Evolutionary conservation across 1,284 basidiomycete genomes (phyloP).

Genomic region (Tilletia walkeri): DNA sequence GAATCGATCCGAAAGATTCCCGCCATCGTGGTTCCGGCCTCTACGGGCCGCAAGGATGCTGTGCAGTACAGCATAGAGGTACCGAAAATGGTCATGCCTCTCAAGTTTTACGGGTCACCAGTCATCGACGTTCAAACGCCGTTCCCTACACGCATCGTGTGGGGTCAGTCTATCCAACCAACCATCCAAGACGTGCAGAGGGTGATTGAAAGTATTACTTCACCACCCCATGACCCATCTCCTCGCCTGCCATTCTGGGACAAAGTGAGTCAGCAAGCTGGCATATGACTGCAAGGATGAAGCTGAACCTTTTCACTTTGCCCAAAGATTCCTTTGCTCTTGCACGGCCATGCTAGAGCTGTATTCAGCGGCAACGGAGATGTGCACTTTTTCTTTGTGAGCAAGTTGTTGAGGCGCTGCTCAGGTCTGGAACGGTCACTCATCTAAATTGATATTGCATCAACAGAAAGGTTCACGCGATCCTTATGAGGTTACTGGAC

Average conservation of each 20-base stretch:
- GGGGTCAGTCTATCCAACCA: constrained; percentile 86
- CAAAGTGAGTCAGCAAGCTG: constrained; percentile 62
- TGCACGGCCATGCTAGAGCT: constrained; percentile 61
- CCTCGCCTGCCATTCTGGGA: constrained; percentile 92
- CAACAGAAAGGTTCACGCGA: constrained; percentile 69
- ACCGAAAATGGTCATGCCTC: constrained; percentile 91
- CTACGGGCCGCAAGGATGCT: constrained; percentile 59
- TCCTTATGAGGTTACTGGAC: constrained; percentile 72
- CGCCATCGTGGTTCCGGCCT: constrained; percentile 46
- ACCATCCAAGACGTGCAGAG: constrained; percentile 83
- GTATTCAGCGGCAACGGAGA: constrained; percentile 67
- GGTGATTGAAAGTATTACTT: constrained; percentile 77
- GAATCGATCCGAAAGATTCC: constrained; percentile 58
- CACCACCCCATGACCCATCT: constrained; percentile 79
- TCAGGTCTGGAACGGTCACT: too few species aligned
- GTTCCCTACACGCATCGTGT: constrained; percentile 73
- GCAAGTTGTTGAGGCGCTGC: constrained; percentile 17
- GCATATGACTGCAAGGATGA: neutral
- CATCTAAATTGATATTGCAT: constrained; percentile 13
- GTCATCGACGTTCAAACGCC: constrained; percentile 68
- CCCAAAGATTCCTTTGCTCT: constrained; percentile 60
- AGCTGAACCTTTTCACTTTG: neutral
- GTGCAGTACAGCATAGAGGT: constrained; percentile 67
- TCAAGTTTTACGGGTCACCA: constrained; percentile 79
- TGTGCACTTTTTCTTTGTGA: constrained; percentile 67